Evolutionary conservation across 164 flowering plant species (phyloP).

Genomic region (Dillenia turbinata): DNA sequence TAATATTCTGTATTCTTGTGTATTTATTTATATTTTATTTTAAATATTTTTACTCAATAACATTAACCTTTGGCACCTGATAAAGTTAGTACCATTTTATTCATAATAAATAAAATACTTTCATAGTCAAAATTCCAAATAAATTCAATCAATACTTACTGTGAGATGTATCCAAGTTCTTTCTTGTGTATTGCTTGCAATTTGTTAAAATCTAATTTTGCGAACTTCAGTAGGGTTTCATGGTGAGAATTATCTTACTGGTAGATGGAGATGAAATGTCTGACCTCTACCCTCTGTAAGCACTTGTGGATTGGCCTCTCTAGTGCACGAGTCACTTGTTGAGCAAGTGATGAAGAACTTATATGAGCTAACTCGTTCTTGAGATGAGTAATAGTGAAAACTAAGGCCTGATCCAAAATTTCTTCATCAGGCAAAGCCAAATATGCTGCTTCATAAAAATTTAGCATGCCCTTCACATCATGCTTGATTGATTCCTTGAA

Average conservation of each 20-base stretch:
- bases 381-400: slow-evolving; percentile 12
- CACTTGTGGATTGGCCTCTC: slow-evolving; percentile 15
- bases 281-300: slow-evolving; percentile 11
- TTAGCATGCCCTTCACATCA: background rate
- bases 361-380: background rate
- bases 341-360: background rate
- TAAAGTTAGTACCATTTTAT: too few species aligned
- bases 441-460: slow-evolving; percentile 25
- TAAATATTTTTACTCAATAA: too few species aligned
- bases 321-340: slow-evolving; percentile 7
- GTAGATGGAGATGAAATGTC: slow-evolving; percentile 8
- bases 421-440: slow-evolving; percentile 18
- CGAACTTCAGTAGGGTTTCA: slow-evolving; percentile 7
- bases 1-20: too few species aligned
- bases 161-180: too few species aligned
- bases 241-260: background rate
- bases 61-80: too few species aligned
- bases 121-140: too few species aligned
- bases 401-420: slow-evolving; percentile 20
- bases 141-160: too few species aligned
- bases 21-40: too few species aligned
- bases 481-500: too few species aligned
- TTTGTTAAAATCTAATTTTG: slow-evolving; percentile 20
- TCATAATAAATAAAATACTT: too few species aligned
- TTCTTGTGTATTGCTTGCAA: too few species aligned